phyloP scores from a whole-genome alignment of 164 flowering plant species.

The Amborella trichopoda region DNA sequence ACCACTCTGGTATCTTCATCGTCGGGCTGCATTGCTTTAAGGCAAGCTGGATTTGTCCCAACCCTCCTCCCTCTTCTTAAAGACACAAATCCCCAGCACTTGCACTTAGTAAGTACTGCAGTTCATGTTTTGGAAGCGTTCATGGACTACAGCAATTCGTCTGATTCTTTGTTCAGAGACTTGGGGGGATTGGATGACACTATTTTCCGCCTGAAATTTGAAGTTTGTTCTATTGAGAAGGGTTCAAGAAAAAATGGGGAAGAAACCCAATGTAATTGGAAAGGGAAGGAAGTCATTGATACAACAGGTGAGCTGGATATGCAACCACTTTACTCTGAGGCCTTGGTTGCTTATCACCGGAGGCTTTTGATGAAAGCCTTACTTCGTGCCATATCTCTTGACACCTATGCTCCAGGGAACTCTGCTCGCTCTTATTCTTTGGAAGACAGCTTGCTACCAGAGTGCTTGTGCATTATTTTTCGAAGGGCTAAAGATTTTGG shows the following conservation, averaged over 20 bases:
- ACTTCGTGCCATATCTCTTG: constrained; percentile 81
- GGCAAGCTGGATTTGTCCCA: constrained; percentile 88
- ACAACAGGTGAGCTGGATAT: constrained; percentile 32
- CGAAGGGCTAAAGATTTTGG: constrained; percentile 86
- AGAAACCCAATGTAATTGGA: constrained; percentile 22
- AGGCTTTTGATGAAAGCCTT: constrained; percentile 73
- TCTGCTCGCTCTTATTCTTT: constrained; percentile 55
- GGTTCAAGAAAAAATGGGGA: constrained; percentile 39
- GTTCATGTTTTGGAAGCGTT: constrained; percentile 83
- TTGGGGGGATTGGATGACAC: constrained; percentile 91
- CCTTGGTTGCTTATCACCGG: constrained; percentile 66
- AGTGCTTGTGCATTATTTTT: constrained; percentile 61
- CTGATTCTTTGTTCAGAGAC: constrained; percentile 65
- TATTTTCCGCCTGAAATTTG: constrained; percentile 61
- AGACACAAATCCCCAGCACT: constrained; percentile 73
- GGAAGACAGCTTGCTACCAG: constrained; percentile 74
- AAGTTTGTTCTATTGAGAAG: constrained; percentile 57
- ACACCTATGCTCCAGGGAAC: constrained; percentile 86
- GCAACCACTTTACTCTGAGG: constrained; percentile 66
- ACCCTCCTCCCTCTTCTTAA: constrained; percentile 87
- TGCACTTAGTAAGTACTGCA: constrained; percentile 78
- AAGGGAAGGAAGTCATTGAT: constrained; percentile 22
- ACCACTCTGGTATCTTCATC: constrained; percentile 85
- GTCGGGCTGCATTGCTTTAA: constrained; percentile 83
- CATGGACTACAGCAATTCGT: constrained; percentile 93